Base-by-base conservation (phyloP, 176 grass and related monocot genomes). In the Oryza rufipogon region DNA sequence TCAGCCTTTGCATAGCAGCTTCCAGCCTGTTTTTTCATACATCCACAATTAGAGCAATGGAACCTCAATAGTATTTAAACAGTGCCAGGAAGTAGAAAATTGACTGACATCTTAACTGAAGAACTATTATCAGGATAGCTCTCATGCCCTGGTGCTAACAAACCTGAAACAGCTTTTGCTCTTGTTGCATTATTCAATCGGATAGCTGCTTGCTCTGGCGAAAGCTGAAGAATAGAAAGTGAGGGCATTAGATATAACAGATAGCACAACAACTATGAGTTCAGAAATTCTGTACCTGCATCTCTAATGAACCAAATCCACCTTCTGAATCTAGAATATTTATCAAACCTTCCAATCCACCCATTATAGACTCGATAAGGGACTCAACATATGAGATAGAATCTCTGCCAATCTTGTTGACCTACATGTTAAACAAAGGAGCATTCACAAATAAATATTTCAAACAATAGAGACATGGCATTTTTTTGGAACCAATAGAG, bases 321-420 rank as follows among this genome's bases (percentile, higher is more conserved):
- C 96, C 93, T 87, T 95, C 96, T 77, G 96, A 93, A 71, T 98
- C 96, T 33, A 98, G 89, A 89, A 98, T 98, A 88, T 98, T 98
- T 81, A 98, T 95, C 74, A 98, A 86, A 80, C 96, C 96, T 92
- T 98, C 96, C 83, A 98, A 75, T 87, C 96, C 96, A 75, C 96
- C 96, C 96, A 98, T 98, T 83, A 98, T 98, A 75, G 96, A 98
- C 84, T 98, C 96, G 69, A 98, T 95, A 52, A 98, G 87, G 14
- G 96, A 98, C 70, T 98, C 96, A 9, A 98, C 96, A 75, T 95
- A 95, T 70, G 94, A 93, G 72, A 98, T 95, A 30, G 96, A 90
- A 87, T 98, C 96, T 90, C 93, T 89, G 39, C 96, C 91, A 76
- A 98, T 89, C 89, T 98, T 98, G 70, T 90, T 95, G 64, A 93